A percentile compares a stretch with the other conserved stretches of the same genome.
Evolutionary conservation across 192 early-diverging fungal genomes (phyloP).

Genomic region (Backusella mclennaniae): DNA sequence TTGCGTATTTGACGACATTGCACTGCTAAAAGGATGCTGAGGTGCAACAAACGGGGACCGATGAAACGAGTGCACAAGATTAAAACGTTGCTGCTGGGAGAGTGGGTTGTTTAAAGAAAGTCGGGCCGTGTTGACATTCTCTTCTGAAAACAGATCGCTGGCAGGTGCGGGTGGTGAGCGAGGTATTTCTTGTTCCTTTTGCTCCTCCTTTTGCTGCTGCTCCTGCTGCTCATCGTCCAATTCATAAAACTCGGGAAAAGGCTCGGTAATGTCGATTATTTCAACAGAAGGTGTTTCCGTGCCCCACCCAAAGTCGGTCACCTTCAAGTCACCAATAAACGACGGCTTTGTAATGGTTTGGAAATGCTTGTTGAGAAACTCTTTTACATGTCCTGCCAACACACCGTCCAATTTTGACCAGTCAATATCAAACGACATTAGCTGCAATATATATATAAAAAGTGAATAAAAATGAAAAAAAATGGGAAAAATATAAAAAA

Average conservation of each 20-base stretch:
- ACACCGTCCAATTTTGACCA: constrained; percentile 69
- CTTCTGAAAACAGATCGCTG: constrained; percentile 20
- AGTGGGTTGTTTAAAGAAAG: constrained; percentile 4
- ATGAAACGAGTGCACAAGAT: constrained; percentile 33
- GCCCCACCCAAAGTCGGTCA: constrained; percentile 68
- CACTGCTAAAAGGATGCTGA: constrained; percentile 34
- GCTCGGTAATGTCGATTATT: constrained; percentile 71
- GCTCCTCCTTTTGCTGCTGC: not conserved
- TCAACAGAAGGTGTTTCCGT: constrained; percentile 66
- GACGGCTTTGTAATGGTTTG: constrained; percentile 57
- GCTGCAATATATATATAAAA: too few species aligned
- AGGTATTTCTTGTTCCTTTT: not conserved
- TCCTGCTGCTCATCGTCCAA: constrained; percentile 40
- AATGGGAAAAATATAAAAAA: too few species aligned
- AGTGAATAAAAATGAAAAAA: too few species aligned
- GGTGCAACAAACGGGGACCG: constrained; percentile 38
- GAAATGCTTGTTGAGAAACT: constrained; percentile 66
- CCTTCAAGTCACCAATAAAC: constrained; percentile 69
- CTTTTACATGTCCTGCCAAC: constrained; percentile 62
- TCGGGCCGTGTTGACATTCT: constrained; percentile 9
- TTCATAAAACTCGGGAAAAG: constrained; percentile 76
- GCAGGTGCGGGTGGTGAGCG: not conserved
- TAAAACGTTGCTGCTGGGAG: constrained; percentile 26
- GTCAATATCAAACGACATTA: constrained; percentile 69
- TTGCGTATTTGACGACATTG: not conserved